Base-by-base conservation (phyloP, 768 basidiomycete genomes). In the Cystofilobasidium capitatum region DNA sequence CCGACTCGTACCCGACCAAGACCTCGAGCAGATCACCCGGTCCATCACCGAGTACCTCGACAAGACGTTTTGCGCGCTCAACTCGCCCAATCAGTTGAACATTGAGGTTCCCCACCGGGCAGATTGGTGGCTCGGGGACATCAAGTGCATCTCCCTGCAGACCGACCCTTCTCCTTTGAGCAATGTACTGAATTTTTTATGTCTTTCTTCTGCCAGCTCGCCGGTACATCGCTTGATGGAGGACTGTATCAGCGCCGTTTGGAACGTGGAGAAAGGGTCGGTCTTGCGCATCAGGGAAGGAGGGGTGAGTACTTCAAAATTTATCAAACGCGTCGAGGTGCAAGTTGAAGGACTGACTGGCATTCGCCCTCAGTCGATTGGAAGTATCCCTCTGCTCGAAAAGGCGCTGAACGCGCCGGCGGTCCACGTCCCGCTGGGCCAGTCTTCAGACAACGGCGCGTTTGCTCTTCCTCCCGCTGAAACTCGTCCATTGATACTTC, bases 41-140 rank as follows among this genome's bases (percentile, higher is more conserved):
- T 78, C 82, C 12, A 78, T 98, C 20, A 81, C 83, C 64, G 75
- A 80, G 3, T 82, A 87, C 73, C 78, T 97, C 1, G 73, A 79
- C 35, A 72, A 74, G 0, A 81, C 83, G 1, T 98, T 94, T 75
- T 72, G 78, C 36, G 73, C 72, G 10, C 77, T 91, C 1, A 72
- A 80, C 22, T 89, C 88, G 1, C 83, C 86, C 1, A 94, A 97
- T 75, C 76, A 76, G 17, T 79, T 98, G 29, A 79, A 92, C 89
- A 81, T 93, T 71, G 81, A 79, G 24, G 84, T 96, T 62, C 84
- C 88, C 49, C 88, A 90, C 68, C 86, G 83, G 2, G 92, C 91
- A 0, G 87, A 92, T 73, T 98, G 93, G 93, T 99, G 94, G 94
- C 81, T 99, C 2, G 91, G 93, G 0, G 85, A 88, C 64, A 82